A percentile compares a stretch with the other conserved stretches of the same genome.
phyloP scores from a whole-genome alignment of 208 protist genomes.

The Wallacemonas collosoma region DNA sequence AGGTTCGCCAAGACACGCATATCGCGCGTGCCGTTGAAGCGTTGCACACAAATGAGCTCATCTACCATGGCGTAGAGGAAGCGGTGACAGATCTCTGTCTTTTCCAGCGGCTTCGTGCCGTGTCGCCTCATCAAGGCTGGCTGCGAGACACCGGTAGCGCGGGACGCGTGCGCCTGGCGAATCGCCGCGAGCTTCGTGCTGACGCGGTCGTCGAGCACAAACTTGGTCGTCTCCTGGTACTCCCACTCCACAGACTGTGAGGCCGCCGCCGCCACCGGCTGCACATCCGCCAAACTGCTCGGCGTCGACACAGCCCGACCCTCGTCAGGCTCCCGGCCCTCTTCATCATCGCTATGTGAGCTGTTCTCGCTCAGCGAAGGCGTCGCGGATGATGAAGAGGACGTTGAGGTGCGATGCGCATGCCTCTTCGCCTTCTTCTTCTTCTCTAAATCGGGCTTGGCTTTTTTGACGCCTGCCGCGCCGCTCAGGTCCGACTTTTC shows the following conservation, averaged over 20 bases:
- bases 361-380: not conserved
- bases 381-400: not conserved
- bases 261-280: not conserved
- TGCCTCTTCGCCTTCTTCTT: not conserved
- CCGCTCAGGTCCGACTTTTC: not conserved
- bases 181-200: not conserved
- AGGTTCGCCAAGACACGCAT: not conserved
- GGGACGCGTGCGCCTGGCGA: not conserved
- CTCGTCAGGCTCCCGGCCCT: not conserved
- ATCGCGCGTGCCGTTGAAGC: constrained; percentile 5
- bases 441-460: not conserved
- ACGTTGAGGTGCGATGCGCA: not conserved
- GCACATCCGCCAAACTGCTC: not conserved
- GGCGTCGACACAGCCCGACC: not conserved
- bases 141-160: not conserved
- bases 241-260: not conserved
- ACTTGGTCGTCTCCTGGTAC: not conserved
- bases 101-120: not conserved
- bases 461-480: not conserved
- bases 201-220: constrained; percentile 14
- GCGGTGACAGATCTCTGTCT: not conserved
- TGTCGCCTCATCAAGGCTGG: not conserved
- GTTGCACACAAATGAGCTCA: constrained; percentile 11
- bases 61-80: constrained; percentile 13
- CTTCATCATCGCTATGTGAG: not conserved